Evolutionary conservation across 2,329 filamentous ascomycete species (phyloP).

Genomic region (Purpureocillium takamizusanense): DNA sequence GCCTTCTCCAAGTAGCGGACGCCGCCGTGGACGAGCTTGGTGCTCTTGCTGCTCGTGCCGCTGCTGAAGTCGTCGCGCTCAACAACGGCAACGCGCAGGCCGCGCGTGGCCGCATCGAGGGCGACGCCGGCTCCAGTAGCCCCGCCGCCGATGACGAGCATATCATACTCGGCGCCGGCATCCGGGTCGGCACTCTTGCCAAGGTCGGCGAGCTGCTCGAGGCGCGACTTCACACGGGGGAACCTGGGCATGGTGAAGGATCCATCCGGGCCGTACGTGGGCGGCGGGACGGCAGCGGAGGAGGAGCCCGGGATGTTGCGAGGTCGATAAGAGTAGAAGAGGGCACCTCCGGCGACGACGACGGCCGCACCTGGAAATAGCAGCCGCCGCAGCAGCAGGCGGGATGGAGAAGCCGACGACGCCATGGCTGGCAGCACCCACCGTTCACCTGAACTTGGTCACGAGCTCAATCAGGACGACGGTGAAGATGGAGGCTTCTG

Average conservation of each 20-base stretch:
- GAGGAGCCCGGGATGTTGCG: conserved; percentile 64
- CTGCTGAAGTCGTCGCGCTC: conserved; percentile 67
- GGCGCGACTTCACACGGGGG: conserved; percentile 50
- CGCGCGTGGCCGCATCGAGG: conserved; percentile 61
- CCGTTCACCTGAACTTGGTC: too few relatives aligned
- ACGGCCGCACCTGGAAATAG: conserved; percentile 32
- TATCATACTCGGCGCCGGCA: conserved; percentile 47
- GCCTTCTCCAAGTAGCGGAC: conserved; percentile 69
- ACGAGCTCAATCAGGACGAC: neutral
- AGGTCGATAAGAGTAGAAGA: conserved; percentile 53
- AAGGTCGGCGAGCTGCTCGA: conserved; percentile 56
- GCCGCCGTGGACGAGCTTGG: conserved; percentile 69
- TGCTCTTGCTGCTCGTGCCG: conserved; percentile 67
- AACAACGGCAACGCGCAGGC: conserved; percentile 61
- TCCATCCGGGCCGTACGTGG: conserved; percentile 59
- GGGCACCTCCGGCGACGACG: conserved; percentile 29
- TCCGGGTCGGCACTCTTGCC: conserved; percentile 26
- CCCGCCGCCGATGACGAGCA: conserved; percentile 62
- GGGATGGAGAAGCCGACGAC: neutral
- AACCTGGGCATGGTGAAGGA: conserved; percentile 58
- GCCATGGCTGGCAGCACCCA: neutral
- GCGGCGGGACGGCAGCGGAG: conserved; percentile 59
- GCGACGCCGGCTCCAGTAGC: conserved; percentile 65
- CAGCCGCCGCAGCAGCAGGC: conserved; percentile 29
- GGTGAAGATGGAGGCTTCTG: too few relatives aligned